Conservation (phyloP, 2,329 filamentous ascomycete species). For the Coleophoma crateriformis region DNA sequence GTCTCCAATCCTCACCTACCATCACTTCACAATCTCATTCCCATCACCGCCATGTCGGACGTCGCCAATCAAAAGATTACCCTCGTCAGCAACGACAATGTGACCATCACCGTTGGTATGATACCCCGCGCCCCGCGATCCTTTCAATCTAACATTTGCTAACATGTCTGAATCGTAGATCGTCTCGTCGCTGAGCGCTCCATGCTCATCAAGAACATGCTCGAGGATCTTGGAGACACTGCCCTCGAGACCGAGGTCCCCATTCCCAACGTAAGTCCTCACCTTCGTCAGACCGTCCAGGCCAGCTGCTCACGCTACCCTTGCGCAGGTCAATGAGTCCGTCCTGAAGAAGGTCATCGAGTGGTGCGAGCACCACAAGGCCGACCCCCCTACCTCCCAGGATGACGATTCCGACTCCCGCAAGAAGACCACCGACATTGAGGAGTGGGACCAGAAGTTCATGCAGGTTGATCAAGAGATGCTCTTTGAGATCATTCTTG, state of each 20-base stretch:
- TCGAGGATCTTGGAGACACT: slow-evolving; percentile 79
- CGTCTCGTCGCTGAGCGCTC: slow-evolving; percentile 85
- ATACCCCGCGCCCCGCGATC: slow-evolving; percentile 9
- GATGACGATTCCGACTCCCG: slow-evolving; percentile 92
- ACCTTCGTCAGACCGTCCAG: not conserved
- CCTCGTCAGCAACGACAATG: slow-evolving; percentile 43
- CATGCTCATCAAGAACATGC: slow-evolving; percentile 95
- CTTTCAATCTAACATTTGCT: slow-evolving; percentile 1
- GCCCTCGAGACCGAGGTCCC: slow-evolving; percentile 56
- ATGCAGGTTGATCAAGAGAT: slow-evolving; percentile 99
- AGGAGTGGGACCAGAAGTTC: slow-evolving; percentile 99
- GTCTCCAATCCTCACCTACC: too few relatives aligned
- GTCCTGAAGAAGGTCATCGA: slow-evolving; percentile 95
- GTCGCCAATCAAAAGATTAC: slow-evolving; percentile 29
- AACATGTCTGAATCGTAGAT: slow-evolving; percentile 43
- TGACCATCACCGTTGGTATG: slow-evolving; percentile 44
- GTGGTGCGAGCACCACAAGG: slow-evolving; percentile 94
- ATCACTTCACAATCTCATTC: too few relatives aligned
- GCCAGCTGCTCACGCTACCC: not conserved
- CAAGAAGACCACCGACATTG: slow-evolving; percentile 98
- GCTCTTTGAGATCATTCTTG: slow-evolving; percentile 98
- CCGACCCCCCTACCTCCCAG: slow-evolving; percentile 73
- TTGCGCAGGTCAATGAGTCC: slow-evolving; percentile 72
- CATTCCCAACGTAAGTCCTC: slow-evolving; percentile 66
- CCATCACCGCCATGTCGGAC: too few relatives aligned